Base-by-base conservation (phyloP, 169 alveolate species). In the Eimeria tenella region DNA sequence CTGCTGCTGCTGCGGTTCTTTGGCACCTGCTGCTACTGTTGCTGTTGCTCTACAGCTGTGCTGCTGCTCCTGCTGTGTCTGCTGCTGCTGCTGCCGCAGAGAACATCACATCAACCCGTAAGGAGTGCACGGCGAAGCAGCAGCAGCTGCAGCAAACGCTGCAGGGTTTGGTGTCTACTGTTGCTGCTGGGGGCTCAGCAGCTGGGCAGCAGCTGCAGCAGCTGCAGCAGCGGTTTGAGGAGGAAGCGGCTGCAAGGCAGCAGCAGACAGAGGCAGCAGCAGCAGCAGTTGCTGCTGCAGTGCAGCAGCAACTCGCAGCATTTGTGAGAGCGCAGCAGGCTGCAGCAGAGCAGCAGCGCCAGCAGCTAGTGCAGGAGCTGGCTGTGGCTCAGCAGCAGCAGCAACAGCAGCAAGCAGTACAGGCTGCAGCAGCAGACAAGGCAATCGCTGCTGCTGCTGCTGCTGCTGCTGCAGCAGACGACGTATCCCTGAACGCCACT, bases 171-270 rank as follows among this genome's bases (percentile, higher is more conserved):
- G 53, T n/a, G 84, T 74, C 84, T 49, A n/a, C 84, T 74, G 62
- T 23, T 74, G 84, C 84, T 31, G 84, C 52, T 11, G 84, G 58
- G 62, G 84, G 62, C 4, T 0, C 62, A 74, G 58, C 53, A 49
- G 84, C 58, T 7, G 84, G n/a, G 84, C 84, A 74, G 62, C 84
- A 74, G 58, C 62, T 74, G 84, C 62, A 74, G 84, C 60, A 62
- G 84, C 84, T 74, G 84, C 84, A 74, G 84, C 84, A 74, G 21
- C 52, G 31, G 31, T 11, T 23, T 50, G 58, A 31, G 84, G 62
- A 8, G 4, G 84, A 74, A 11, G 84, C 53, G 58, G 58, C n/a
- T 1, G 10, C 84, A 31, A 11, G 3, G 77, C 77, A 68, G 77
- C 84, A 49, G 58, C 84, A 31, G 84, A 23, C 58, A 19, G 84